Percentiles rank a stretch among this genome's conserved stretches.
phyloP scores from a whole-genome alignment of 1,139 yeast genomes.

The Zygosaccharomyces sapae region DNA sequence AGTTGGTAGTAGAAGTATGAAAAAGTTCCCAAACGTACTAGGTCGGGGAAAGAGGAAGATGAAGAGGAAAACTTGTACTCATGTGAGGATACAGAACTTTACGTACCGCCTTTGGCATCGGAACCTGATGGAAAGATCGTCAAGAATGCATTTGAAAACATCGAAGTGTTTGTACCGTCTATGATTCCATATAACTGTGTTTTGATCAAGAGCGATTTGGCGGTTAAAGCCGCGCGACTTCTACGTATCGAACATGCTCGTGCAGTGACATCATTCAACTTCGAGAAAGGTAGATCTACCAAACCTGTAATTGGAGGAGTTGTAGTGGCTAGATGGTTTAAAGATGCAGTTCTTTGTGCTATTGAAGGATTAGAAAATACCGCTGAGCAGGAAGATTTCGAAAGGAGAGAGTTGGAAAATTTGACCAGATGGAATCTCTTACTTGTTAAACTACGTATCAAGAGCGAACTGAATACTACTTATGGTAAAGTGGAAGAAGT shows the following conservation, averaged over 20 bases:
- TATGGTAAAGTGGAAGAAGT: constrained; percentile 54
- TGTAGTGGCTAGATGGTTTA: constrained; percentile 59
- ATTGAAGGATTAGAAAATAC: constrained; percentile 52
- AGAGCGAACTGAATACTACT: constrained; percentile 56
- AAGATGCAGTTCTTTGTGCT: constrained; percentile 61
- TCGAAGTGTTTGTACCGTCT: constrained; percentile 67
- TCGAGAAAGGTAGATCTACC: constrained; percentile 45
- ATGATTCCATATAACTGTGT: constrained; percentile 84
- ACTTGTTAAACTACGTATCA: constrained; percentile 66
- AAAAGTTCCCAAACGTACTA: constrained; percentile 39
- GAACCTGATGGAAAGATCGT: constrained; percentile 58
- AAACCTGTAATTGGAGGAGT: constrained; percentile 74
- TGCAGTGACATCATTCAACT: constrained; percentile 86
- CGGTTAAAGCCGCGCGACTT: constrained; percentile 66
- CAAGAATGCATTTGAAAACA: constrained; percentile 74
- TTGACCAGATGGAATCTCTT: constrained; percentile 70
- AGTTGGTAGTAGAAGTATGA: constrained; percentile 63
- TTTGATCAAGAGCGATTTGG: constrained; percentile 52
- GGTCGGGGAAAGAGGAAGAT: constrained; percentile 37
- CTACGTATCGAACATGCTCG: constrained; percentile 76
- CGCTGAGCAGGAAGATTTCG: constrained; percentile 46
- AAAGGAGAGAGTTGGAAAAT: constrained; percentile 49
- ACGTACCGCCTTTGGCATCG: constrained; percentile 53
- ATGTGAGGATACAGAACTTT: constrained; percentile 69
- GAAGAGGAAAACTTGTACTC: constrained; percentile 65